Evolutionary conservation across 768 basidiomycete species (phyloP).

Genomic region (Rhodotorula paludigena): DNA sequence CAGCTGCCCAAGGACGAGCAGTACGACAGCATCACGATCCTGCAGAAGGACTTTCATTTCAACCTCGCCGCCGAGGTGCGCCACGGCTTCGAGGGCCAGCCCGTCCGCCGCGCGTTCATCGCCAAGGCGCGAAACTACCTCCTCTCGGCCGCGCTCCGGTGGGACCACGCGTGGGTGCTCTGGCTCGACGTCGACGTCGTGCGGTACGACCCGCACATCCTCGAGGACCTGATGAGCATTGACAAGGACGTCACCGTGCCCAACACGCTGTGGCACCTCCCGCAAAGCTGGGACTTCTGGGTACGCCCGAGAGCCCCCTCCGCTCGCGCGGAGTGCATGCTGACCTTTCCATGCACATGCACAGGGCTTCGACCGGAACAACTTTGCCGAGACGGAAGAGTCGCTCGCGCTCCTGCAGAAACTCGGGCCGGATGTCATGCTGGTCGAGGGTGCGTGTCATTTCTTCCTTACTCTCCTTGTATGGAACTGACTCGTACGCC

Average conservation of each 20-base stretch:
- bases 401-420: slow-evolving; percentile 11
- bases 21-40: slow-evolving; percentile 22
- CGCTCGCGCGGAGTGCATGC: background rate
- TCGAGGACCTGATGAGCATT: slow-evolving; percentile 22
- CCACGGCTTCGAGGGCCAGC: slow-evolving; percentile 28
- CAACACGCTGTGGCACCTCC: slow-evolving; percentile 22
- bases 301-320: no score
- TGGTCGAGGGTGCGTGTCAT: slow-evolving; percentile 15
- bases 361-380: slow-evolving; percentile 29
- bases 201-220: slow-evolving; percentile 22
- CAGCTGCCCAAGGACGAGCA: background rate
- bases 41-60: slow-evolving; percentile 23
- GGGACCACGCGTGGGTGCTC: slow-evolving; percentile 22
- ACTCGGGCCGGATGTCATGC: slow-evolving; percentile 18
- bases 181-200: slow-evolving; percentile 34
- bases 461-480: background rate
- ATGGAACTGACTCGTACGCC: background rate
- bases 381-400: slow-evolving; percentile 24
- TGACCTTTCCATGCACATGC: background rate
- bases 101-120: slow-evolving; percentile 21
- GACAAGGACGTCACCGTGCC: slow-evolving; percentile 25
- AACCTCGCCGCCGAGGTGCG: slow-evolving; percentile 4
- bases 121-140: slow-evolving; percentile 28
- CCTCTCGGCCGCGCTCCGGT: background rate
- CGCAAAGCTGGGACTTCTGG: slow-evolving; percentile 28